Conservation (phyloP, 1,139 yeast genomes). For the Meyerozyma sp. region DNA sequence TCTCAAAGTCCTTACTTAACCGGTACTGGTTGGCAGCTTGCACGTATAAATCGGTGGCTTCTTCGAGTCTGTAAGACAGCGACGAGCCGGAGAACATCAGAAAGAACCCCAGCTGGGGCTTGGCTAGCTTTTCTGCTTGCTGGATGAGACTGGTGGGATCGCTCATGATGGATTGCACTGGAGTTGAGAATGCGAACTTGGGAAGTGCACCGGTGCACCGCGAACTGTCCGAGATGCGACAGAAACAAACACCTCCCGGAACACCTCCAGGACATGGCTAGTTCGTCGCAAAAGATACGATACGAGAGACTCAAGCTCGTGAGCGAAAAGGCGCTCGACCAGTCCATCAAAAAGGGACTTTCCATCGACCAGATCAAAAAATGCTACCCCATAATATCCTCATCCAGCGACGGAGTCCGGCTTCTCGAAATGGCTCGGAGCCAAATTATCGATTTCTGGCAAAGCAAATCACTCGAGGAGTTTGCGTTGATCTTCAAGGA, state of each 20-base stretch:
- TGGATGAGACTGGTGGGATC: slow-evolving; percentile 38
- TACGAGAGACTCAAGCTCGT: slow-evolving; percentile 51
- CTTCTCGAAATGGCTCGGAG: slow-evolving; percentile 53
- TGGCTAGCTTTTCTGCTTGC: slow-evolving; percentile 42
- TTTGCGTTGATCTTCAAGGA: slow-evolving; percentile 64
- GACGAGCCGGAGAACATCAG: slow-evolving; percentile 70
- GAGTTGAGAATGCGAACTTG: neutral
- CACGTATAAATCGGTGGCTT: slow-evolving; percentile 82
- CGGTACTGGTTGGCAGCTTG: slow-evolving; percentile 91
- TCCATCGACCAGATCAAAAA: slow-evolving; percentile 54
- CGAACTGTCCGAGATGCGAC: neutral
- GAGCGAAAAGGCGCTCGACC: slow-evolving; percentile 61
- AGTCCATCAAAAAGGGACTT: slow-evolving; percentile 54
- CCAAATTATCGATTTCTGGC: slow-evolving; percentile 63
- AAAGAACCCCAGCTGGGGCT: slow-evolving; percentile 70
- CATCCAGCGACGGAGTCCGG: slow-evolving; percentile 43
- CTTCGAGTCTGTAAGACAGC: slow-evolving; percentile 66
- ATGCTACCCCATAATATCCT: slow-evolving; percentile 63
- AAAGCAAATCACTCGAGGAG: slow-evolving; percentile 50
- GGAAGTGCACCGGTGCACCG: neutral
- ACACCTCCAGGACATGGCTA: neutral
- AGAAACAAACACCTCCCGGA: neutral
- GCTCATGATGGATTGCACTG: slow-evolving; percentile 16
- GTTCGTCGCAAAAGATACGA: slow-evolving; percentile 34
- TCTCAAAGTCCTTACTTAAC: slow-evolving; percentile 60